Evolutionary conservation across 345 rosid species (phyloP).

Genomic region (Sapria himalayana): DNA sequence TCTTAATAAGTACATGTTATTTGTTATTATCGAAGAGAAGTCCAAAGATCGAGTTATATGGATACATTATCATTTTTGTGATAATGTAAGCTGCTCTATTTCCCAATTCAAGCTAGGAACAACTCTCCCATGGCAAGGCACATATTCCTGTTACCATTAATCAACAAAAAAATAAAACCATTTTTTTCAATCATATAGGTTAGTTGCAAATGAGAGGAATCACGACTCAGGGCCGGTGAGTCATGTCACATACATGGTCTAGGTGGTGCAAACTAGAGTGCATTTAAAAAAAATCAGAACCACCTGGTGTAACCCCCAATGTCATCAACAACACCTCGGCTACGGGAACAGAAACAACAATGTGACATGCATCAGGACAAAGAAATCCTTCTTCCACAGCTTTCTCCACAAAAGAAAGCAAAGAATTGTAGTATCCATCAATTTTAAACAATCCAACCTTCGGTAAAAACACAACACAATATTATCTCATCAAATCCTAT

Average conservation of each 20-base stretch:
- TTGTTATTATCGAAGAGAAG: too few relatives aligned
- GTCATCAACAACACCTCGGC: slow-evolving; percentile 63
- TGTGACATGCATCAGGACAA: slow-evolving; percentile 48
- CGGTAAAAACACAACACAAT: not conserved
- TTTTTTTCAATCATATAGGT: not conserved
- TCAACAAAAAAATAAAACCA: not conserved
- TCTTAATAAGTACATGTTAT: too few relatives aligned
- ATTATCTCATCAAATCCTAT: not conserved
- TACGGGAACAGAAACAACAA: slow-evolving; percentile 65
- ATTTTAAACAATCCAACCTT: slow-evolving; percentile 66
- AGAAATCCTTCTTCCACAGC: slow-evolving; percentile 74
- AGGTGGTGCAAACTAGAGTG: too few relatives aligned
- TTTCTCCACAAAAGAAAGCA: slow-evolving; percentile 53
- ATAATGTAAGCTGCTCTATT: slow-evolving; percentile 51
- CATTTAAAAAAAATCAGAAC: not conserved
- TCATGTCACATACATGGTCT: too few relatives aligned
- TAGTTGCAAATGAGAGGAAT: not conserved
- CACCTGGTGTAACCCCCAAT: slow-evolving; percentile 39
- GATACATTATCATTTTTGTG: slow-evolving; percentile 29
- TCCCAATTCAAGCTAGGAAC: slow-evolving; percentile 85
- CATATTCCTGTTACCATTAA: slow-evolving; percentile 37
- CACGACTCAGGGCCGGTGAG: not conserved
- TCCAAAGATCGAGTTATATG: too few relatives aligned
- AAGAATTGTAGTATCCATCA: slow-evolving; percentile 54
- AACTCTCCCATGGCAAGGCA: slow-evolving; percentile 67